Evolutionary conservation across 2,329 filamentous ascomycete genomes (phyloP).

Genomic region (Apiospora aurea): DNA sequence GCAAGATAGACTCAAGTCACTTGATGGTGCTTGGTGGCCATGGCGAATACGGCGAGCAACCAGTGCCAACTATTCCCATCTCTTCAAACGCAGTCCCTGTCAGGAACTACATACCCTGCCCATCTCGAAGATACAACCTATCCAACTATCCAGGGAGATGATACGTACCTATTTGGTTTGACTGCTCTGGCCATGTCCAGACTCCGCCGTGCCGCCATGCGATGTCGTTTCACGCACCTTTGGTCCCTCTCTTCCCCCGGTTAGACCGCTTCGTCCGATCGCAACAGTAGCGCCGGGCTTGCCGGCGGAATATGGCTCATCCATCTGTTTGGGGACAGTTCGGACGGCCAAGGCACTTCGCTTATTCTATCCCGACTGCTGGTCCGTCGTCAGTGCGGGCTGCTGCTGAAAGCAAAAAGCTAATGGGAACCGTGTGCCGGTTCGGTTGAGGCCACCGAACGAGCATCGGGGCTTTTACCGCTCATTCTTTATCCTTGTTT

Average conservation of each 20-base stretch:
- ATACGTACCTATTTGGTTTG: background rate
- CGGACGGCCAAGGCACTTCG: constrained; percentile 5
- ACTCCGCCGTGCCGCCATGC: background rate
- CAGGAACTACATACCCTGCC: background rate
- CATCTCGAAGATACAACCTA: background rate
- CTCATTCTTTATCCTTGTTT: background rate
- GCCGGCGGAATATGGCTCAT: constrained; percentile 7
- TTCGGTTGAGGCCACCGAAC: constrained; percentile 10
- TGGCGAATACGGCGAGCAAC: background rate
- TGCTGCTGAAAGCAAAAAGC: background rate
- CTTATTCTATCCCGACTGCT: constrained; percentile 3
- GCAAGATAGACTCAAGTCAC: background rate
- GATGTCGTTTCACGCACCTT: background rate
- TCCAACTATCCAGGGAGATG: background rate
- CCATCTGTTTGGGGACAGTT: background rate
- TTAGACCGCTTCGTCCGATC: background rate
- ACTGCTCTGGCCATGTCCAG: background rate
- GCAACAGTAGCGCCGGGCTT: background rate
- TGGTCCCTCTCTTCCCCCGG: background rate
- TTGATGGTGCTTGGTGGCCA: background rate
- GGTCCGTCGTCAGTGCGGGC: background rate
- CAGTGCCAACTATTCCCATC: background rate
- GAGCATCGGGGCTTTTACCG: background rate
- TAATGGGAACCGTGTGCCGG: background rate
- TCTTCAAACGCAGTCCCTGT: background rate